Percentiles rank a stretch among this genome's conserved stretches.
Evolutionary conservation across 2,329 filamentous ascomycete genomes (phyloP).

Genomic region (Sporothrix dimorphospora): DNA sequence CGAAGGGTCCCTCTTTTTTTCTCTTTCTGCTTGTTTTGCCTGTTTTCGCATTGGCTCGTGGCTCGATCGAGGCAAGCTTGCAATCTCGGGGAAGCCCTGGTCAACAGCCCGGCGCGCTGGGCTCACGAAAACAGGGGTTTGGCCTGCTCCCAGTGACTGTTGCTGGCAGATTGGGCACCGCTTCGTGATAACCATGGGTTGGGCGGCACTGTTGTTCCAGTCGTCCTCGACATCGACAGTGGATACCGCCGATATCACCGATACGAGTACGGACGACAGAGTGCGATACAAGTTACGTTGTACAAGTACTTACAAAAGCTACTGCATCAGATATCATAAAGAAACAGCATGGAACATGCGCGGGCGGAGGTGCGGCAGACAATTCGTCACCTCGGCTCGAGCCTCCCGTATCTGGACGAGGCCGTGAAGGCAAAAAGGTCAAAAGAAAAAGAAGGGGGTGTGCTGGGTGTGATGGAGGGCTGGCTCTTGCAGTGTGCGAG

Average conservation of each 20-base stretch:
- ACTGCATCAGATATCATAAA: not conserved
- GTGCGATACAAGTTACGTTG: too few relatives aligned
- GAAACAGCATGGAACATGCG: not conserved
- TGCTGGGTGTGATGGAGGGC: not conserved
- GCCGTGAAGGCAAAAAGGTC: not conserved
- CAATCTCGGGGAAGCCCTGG: constrained; percentile 22
- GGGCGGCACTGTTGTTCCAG: not conserved
- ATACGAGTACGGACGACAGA: not conserved
- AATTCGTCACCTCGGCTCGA: constrained; percentile 23
- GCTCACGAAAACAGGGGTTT: not conserved
- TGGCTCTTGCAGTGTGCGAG: not conserved
- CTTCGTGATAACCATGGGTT: not conserved
- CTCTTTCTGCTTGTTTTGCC: not conserved
- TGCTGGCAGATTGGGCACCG: not conserved
- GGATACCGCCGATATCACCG: not conserved
- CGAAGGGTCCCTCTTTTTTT: not conserved
- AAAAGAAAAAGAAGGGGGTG: not conserved
- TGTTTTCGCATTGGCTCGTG: constrained; percentile 8
- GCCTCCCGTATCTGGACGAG: constrained; percentile 26
- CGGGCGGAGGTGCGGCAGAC: not conserved
- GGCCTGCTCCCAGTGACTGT: not conserved
- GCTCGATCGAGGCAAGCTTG: constrained; percentile 15
- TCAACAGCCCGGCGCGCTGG: constrained; percentile 4
- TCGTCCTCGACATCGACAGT: not conserved
- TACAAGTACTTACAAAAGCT: too few relatives aligned